These are phyloP conservation scores for Microthlaspi erraticum DNA, from an alignment of 345 rosid genomes.

Conservation along the genomic window DNA sequence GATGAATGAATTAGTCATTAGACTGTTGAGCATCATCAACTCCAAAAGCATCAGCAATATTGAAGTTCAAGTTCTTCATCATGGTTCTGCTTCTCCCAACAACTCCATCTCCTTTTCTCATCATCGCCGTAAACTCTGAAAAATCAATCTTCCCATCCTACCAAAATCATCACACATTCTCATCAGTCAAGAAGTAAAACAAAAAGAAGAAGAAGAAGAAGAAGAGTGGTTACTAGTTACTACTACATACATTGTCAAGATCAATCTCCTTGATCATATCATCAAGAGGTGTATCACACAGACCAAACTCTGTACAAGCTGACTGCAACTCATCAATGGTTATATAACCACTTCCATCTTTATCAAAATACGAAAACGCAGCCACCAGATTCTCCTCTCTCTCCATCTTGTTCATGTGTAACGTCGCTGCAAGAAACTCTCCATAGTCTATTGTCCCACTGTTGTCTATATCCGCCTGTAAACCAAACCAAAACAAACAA, in stretches of 20 bases:
- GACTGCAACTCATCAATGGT: constrained; percentile 95
- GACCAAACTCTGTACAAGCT: constrained; percentile 94
- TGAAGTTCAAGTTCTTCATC: constrained; percentile 73
- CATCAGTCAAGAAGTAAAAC: neutral
- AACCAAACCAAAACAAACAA: neutral
- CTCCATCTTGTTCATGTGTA: constrained; percentile 94
- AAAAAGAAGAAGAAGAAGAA: neutral
- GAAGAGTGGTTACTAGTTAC: neutral
- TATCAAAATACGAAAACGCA: constrained; percentile 91
- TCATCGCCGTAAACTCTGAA: constrained; percentile 80
- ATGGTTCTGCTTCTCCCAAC: constrained; percentile 75
- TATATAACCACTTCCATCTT: constrained; percentile 92
- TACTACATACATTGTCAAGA: constrained; percentile 70
- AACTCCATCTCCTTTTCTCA: constrained; percentile 71
- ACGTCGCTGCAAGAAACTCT: constrained; percentile 95
- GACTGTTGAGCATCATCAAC: constrained; percentile 36
- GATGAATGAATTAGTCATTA: constrained; percentile 26
- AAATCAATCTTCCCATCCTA: constrained; percentile 49
- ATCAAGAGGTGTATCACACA: constrained; percentile 75
- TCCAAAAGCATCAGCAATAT: constrained; percentile 73
- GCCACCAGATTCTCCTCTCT: constrained; percentile 89
- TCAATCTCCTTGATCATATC: constrained; percentile 90
- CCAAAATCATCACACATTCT: neutral
- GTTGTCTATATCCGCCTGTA: constrained; percentile 94
- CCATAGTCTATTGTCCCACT: constrained; percentile 92